These are phyloP conservation scores for Beta corolliflora DNA, from an alignment of 179 eudicot species.

Conservation along the genomic window DNA sequence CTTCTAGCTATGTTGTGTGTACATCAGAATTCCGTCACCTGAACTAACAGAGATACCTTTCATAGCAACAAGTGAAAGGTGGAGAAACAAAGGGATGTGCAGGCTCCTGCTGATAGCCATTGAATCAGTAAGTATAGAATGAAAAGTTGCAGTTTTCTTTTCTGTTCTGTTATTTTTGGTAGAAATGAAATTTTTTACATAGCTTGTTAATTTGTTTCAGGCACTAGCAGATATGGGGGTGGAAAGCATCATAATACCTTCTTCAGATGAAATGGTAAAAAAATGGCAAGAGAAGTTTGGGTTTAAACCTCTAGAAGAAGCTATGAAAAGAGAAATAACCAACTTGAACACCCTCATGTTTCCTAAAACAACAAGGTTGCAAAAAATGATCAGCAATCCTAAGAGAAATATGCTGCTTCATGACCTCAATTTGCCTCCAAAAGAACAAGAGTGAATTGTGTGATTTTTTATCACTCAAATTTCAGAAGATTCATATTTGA, in stretches of 20 bases:
- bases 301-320: conserved; percentile 12
- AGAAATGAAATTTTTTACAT: not conserved
- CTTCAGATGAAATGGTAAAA: conserved; percentile 25
- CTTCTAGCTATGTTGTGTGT: not conserved
- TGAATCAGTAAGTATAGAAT: conserved; percentile 28
- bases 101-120: conserved; percentile 5
- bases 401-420: not conserved
- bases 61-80: conserved; percentile 29
- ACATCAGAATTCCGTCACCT: conserved; percentile 33
- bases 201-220: conserved; percentile 4
- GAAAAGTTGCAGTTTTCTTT: not conserved
- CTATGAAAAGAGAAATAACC: not conserved
- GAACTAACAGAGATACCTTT: conserved; percentile 39
- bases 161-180: not conserved
- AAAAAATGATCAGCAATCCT: not conserved
- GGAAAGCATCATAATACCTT: conserved; percentile 28
- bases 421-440: conserved; percentile 30
- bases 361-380: conserved; percentile 30
- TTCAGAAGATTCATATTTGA: not conserved
- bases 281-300: conserved; percentile 29
- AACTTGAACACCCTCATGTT: conserved; percentile 34
- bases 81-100: conserved; percentile 26
- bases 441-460: not conserved
- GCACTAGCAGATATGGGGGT: conserved; percentile 20
- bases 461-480: not conserved